Evolutionary conservation across 139 green algal species (phyloP), one percentile per base, ranked within the genome.

Genomic region (Pseudopediastrum boryanum): DNA sequence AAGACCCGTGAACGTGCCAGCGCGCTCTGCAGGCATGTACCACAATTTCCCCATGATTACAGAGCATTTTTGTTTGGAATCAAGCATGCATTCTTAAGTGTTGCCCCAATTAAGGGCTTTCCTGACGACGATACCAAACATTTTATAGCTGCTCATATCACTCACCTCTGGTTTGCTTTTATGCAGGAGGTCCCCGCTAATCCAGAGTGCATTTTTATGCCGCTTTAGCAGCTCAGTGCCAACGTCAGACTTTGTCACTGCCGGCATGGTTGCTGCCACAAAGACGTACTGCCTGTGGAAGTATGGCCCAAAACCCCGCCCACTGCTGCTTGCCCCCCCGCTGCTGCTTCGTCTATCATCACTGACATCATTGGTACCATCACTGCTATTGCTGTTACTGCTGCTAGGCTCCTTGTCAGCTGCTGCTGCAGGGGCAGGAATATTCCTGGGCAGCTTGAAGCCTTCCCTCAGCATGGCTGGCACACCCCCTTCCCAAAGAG

Each of bases 261-360:
- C 65, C 0, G 96, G 95, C 87, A 99, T 91, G 0, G 96, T 99
- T 25, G 96, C 96, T 5, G 90, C 96, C 2, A 94, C 92, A 88
- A 97, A 99, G 19, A 98, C 61, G 81, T 98, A 98, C 90, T 98
- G 95, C 78, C 92, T 78, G 43, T 56, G 39, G 19, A 78, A 62
- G 71, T 78, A 78, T 0, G 71, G 71, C 1, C 71, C 71, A n/a
- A 70, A 62, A 29, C 3, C 46, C 13, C 46, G 48, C 35, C 25
- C 9, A 41, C 64, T 52, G 7, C 33, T 71, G 64, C 64, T 72
- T 39, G 35, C 36, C 8, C 36, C 5, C 9, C 62, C 54, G 70
- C 51, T 68, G 51, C 70, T 68, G 70, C 70, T 44, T n/a, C 7
- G 1, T 62, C 41, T 44, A 1, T 3, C 39, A 1, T n/a, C 46